Evolutionary conservation across 352 stramenopile species (phyloP), one percentile per base, ranked within the genome.

Genomic region (Globisporangium orthogonon): DNA sequence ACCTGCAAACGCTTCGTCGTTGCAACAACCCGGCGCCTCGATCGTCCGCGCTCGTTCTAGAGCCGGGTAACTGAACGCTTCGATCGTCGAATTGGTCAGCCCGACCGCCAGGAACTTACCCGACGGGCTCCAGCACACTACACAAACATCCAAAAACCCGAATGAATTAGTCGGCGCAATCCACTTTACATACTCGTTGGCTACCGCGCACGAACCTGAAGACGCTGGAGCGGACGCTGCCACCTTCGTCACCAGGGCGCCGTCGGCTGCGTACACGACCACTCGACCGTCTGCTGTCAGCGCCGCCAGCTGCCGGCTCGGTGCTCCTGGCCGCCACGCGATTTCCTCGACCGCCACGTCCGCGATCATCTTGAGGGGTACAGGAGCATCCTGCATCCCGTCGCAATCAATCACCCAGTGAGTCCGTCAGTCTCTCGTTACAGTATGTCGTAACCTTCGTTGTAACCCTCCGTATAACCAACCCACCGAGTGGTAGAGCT

Each of bases 101-200:
- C 73, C 76, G 47, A 88, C 54, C 17, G 76, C 77, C 50, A 87
- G 52, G 11, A 65, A 71, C 6, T 74, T 56, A 37, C 74, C 74
- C 0, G 60, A 69, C 29, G 78, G 74, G 28, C 67, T 80, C 76
- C 76, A 89, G 15, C 66, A 71, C 55, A 86, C 59, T 80, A 7
- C 40, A 13, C 23, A 23, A 23, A 23, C 23, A 23, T 23, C 23
- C 23, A 23, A 23, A 23, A 23, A 23, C 23, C 23, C 23, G 23
- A 23, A 23, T 23, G 23, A 23, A 23, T 23, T 23, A 23, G 23
- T 23, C 23, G 23, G 23, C 23, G 17, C 7, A 13, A 43, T 13
- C 37, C 37, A 43, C 37, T 2, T 4, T 17, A 3, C 37, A 43
- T 13, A 13, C 11, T 14, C 10, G 37, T 14, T 43, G 5, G 11